Evolutionary conservation across 1,284 basidiomycete genomes (phyloP).

Genomic region (Grifola frondosa): DNA sequence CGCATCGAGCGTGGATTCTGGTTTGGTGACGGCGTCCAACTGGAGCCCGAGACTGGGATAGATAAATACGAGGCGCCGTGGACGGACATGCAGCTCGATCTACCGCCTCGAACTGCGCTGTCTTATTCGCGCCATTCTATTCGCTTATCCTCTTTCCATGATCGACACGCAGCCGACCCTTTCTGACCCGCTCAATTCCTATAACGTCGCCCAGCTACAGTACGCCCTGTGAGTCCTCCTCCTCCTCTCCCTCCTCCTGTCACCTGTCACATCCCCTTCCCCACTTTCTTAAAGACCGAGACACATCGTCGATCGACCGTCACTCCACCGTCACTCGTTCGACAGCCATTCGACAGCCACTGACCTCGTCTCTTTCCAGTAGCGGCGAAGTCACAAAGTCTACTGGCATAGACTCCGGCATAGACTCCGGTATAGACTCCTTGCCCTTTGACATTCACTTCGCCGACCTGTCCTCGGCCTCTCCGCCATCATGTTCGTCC

Average conservation of each 20-base stretch:
- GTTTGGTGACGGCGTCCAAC: too few relatives aligned
- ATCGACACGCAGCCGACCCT: conserved; percentile 32
- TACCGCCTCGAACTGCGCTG: too few relatives aligned
- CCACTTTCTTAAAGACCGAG: conserved; percentile 1
- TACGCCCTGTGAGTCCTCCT: conserved; percentile 40
- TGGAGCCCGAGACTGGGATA: too few relatives aligned
- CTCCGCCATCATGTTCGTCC: conserved; percentile 14
- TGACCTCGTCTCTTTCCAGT: not conserved
- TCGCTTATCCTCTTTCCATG: conserved; percentile 32
- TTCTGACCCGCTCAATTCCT: conserved; percentile 48
- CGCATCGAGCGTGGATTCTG: not conserved
- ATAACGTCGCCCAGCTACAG: conserved; percentile 63
- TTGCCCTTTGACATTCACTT: conserved; percentile 22
- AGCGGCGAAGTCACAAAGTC: conserved; percentile 14
- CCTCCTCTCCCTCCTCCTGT: conserved; percentile 23
- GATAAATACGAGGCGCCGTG: too few relatives aligned
- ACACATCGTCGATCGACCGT: not conserved
- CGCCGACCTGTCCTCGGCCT: not conserved
- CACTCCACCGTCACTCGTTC: too few relatives aligned
- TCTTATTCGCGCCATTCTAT: too few relatives aligned
- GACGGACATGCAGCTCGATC: too few relatives aligned
- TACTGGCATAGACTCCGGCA: conserved; percentile 12
- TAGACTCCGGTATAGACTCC: conserved; percentile 14
- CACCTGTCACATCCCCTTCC: conserved; percentile 12
- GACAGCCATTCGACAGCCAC: not conserved